phyloP scores from a whole-genome alignment of 2,329 filamentous ascomycete species.

The Fusarium sublunatum region DNA sequence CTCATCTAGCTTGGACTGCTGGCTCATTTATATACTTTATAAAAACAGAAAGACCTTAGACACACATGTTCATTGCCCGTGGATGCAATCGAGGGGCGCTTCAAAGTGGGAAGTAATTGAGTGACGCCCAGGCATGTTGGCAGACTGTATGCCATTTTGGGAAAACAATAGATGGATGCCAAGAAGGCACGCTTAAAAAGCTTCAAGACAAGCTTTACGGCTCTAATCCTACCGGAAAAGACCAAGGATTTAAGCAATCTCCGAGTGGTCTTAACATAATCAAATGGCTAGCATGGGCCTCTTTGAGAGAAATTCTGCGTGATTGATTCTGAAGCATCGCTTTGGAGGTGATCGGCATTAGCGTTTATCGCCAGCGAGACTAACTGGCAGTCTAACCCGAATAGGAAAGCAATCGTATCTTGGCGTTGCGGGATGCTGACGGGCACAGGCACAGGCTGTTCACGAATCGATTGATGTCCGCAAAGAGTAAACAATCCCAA shows the following conservation, averaged over 20 bases:
- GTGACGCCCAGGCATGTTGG: background rate
- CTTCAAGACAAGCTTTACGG: background rate
- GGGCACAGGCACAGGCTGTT: too few relatives aligned
- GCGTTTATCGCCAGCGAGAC: conserved; percentile 2
- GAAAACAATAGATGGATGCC: conserved; percentile 2
- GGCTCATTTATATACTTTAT: conserved; percentile 18
- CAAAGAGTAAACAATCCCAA: conserved; percentile 27
- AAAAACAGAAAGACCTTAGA: background rate
- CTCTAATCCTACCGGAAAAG: background rate
- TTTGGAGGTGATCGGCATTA: background rate
- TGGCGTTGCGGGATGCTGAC: conserved; percentile 16
- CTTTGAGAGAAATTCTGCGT: accelerated
- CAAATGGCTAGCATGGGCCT: accelerated
- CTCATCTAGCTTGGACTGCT: background rate
- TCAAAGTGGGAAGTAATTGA: conserved; percentile 36
- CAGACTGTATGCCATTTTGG: conserved; percentile 7
- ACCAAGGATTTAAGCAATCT: background rate
- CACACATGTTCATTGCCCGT: background rate
- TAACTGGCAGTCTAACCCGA: conserved; percentile 22
- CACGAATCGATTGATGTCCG: conserved; percentile 22
- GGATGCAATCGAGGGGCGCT: background rate
- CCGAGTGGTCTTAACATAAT: background rate
- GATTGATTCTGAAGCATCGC: background rate
- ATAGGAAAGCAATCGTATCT: conserved; percentile 45
- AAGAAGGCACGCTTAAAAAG: background rate